phyloP scores from a whole-genome alignment of 345 rosid genomes.

The Aquilaria malaccensis region DNA sequence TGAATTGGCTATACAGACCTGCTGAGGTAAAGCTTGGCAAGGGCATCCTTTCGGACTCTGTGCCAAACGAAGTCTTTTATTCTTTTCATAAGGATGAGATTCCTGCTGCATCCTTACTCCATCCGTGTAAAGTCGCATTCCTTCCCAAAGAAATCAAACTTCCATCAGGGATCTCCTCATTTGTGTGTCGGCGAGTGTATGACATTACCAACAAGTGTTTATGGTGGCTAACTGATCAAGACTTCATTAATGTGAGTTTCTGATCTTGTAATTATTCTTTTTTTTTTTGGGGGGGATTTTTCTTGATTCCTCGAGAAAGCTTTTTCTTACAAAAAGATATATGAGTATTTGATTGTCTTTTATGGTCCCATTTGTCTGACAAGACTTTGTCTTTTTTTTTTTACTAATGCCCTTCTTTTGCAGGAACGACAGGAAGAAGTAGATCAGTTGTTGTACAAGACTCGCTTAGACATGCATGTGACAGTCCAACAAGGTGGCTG shows the following conservation, averaged over 20 bases:
- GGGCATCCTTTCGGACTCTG: constrained; percentile 69
- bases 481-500: constrained; percentile 71
- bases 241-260: constrained; percentile 71
- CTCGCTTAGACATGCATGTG: constrained; percentile 67
- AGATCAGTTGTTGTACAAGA: constrained; percentile 59
- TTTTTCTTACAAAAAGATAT: too few species aligned
- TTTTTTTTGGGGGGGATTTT: not conserved
- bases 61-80: constrained; percentile 89
- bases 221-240: constrained; percentile 97
- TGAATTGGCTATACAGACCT: constrained; percentile 89
- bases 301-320: too few species aligned
- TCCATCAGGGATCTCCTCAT: constrained; percentile 71
- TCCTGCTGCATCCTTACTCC: constrained; percentile 79
- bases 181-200: constrained; percentile 82
- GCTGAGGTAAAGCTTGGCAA: constrained; percentile 82
- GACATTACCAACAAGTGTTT: constrained; percentile 61
- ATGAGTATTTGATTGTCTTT: too few species aligned
- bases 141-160: constrained; percentile 73
- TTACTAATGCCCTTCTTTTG: not conserved
- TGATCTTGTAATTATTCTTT: not conserved
- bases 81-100: constrained; percentile 95
- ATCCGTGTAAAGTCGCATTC: constrained; percentile 95
- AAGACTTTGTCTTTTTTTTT: not conserved
- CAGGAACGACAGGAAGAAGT: constrained; percentile 80
- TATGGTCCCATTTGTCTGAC: too few species aligned